phyloP scores from a whole-genome alignment of 2,329 filamentous ascomycete species.

The Colletotrichum tamarilloi region DNA sequence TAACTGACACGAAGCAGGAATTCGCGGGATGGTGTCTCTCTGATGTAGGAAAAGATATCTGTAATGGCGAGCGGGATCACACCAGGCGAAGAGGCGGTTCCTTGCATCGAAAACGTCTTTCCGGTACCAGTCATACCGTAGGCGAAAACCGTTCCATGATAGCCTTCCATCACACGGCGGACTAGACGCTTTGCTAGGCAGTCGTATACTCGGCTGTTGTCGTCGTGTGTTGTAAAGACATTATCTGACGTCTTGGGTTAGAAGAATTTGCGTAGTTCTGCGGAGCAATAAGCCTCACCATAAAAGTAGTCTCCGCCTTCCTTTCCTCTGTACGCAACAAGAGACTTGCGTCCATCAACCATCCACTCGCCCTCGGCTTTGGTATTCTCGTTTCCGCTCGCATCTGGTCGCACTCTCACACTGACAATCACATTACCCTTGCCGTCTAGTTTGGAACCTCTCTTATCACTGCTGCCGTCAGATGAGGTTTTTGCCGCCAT shows the following conservation, averaged over 20 bases:
- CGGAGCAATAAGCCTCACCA: constrained; percentile 62
- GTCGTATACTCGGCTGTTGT: constrained; percentile 96
- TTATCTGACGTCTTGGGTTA: constrained; percentile 73
- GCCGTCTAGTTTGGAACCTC: constrained; percentile 69
- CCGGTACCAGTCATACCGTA: constrained; percentile 99
- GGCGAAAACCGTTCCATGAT: constrained; percentile 97
- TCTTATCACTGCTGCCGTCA: constrained; percentile 52
- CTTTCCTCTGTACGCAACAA: constrained; percentile 86
- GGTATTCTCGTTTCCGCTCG: constrained; percentile 66
- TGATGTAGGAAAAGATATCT: constrained; percentile 98
- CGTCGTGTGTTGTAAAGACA: constrained; percentile 92
- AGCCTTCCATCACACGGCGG: constrained; percentile 97
- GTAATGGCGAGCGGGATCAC: constrained; percentile 98
- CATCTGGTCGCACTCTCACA: constrained; percentile 90
- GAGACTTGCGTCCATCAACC: constrained; percentile 84
- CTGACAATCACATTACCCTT: constrained; percentile 98
- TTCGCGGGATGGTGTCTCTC: constrained; percentile 93
- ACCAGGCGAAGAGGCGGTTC: constrained; percentile 92
- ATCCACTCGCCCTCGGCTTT: constrained; percentile 87
- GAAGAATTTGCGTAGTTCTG: constrained; percentile 1
- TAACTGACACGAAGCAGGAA: constrained; percentile 97
- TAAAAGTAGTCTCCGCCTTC: constrained; percentile 95
- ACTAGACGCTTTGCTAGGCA: constrained; percentile 93
- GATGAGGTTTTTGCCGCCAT: constrained; percentile 46
- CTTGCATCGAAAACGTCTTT: constrained; percentile 99